A percentile compares a stretch with the other conserved stretches of the same genome.
These are phyloP conservation scores for Aspergillus terreus DNA, from an alignment of 2,329 filamentous ascomycete species.

Conservation along the genomic window DNA sequence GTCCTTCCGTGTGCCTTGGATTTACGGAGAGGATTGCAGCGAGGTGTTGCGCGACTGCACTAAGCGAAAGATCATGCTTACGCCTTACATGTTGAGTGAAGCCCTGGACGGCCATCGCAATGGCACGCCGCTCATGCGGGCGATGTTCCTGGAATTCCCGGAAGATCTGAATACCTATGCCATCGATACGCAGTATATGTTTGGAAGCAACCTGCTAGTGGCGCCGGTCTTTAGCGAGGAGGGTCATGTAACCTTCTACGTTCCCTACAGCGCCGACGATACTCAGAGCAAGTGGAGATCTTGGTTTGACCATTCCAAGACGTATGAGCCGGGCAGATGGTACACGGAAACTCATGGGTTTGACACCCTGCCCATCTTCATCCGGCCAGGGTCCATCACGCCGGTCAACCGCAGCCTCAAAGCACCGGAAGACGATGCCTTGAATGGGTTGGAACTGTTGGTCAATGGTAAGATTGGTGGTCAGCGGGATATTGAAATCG, in stretches of 20 bases:
- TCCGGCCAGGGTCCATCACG: constrained; percentile 45
- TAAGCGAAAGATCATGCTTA: constrained; percentile 53
- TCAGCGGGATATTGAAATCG: constrained; percentile 21
- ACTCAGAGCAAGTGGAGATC: constrained; percentile 47
- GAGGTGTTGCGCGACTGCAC: constrained; percentile 54
- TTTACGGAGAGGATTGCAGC: constrained; percentile 62
- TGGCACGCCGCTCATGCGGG: constrained; percentile 61
- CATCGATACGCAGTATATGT: constrained; percentile 69
- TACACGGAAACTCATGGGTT: constrained; percentile 59
- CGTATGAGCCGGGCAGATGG: constrained; percentile 47
- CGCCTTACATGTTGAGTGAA: constrained; percentile 56
- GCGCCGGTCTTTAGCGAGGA: constrained; percentile 62
- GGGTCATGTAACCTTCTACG: constrained; percentile 65
- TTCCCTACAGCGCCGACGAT: constrained; percentile 48
- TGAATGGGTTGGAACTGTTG: constrained; percentile 28
- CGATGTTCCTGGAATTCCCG: constrained; percentile 68
- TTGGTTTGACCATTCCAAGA: constrained; percentile 44
- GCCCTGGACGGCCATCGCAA: constrained; percentile 48
- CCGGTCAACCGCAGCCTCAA: constrained; percentile 24
- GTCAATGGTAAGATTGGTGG: constrained; percentile 23
- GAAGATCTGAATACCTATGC: constrained; percentile 64
- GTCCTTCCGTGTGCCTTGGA: constrained; percentile 73
- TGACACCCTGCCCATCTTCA: constrained; percentile 56
- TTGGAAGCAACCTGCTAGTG: constrained; percentile 62
- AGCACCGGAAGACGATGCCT: constrained; percentile 23